These are phyloP conservation scores for Nothophytophthora sp. DNA, from an alignment of 352 stramenopile species.

Conservation along the genomic window DNA sequence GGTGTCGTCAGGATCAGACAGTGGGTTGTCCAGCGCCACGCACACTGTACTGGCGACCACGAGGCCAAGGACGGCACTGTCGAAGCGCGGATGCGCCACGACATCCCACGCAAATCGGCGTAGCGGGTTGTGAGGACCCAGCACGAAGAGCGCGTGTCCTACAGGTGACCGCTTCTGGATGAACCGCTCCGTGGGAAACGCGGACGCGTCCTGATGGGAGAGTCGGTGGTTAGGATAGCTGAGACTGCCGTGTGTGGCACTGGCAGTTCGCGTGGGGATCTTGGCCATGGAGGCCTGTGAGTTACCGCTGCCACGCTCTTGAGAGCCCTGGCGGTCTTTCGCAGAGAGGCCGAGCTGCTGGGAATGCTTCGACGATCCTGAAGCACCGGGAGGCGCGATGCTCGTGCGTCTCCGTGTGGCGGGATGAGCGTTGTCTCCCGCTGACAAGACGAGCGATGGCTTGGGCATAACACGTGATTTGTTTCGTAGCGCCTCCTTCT, in stretches of 20 bases:
- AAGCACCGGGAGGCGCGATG: background rate
- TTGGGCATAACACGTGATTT: conserved; percentile 35
- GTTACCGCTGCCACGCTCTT: conserved; percentile 1
- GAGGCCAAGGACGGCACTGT: conserved; percentile 64
- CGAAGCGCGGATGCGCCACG: conserved; percentile 61
- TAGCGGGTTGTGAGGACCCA: conserved; percentile 31
- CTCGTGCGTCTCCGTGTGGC: conserved; percentile 3
- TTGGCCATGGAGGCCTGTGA: conserved; percentile 9
- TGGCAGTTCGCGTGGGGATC: background rate
- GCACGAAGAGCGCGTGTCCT: conserved; percentile 33
- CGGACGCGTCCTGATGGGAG: background rate
- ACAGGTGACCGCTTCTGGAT: conserved; percentile 12
- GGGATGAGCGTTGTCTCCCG: background rate
- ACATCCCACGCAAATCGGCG: conserved; percentile 40
- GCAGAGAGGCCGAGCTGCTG: background rate
- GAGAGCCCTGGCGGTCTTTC: background rate
- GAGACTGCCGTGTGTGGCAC: background rate
- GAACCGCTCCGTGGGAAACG: background rate
- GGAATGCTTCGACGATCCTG: background rate
- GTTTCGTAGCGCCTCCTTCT: conserved; percentile 37
- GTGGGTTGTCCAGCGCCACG: conserved; percentile 77
- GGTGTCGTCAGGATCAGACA: conserved; percentile 42
- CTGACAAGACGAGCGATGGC: background rate
- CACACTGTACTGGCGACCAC: conserved; percentile 64
- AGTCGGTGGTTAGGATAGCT: conserved; percentile 5